Evolutionary conservation across 768 basidiomycete species (phyloP), one percentile per base, ranked within the genome.

Genomic region (Jaapia argillacea): DNA sequence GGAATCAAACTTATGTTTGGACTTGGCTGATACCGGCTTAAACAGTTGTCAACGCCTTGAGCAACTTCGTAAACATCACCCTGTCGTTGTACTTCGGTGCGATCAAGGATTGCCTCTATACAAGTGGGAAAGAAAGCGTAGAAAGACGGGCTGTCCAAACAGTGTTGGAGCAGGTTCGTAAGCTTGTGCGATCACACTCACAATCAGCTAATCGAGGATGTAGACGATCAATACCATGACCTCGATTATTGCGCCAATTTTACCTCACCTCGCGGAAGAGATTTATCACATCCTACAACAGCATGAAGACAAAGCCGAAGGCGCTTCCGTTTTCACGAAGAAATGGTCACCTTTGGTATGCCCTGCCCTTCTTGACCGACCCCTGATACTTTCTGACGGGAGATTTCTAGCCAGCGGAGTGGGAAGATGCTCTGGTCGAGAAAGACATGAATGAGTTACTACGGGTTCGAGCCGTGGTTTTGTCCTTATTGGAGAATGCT

Each of bases 71-170:
- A 23, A 90, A 89, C 53, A 71, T 79, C 46, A 87, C 85, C 0
- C 70, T 97, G 18, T 97, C 94, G 0, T 64, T 94, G 24, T 98
- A 97, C 61, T 88, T 97, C 49, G 91, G 93, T 54, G 79, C 87
- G 40, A 86, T 79, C 25, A 96, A 96, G 59, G 94, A 98, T 59
- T 72, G 74, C 36, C 64, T 99, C 6, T 97, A 99, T 55, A 86
- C 88, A 25, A 72, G 86, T 52, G 56, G 64, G 6, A 43, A 62
- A 2, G 52, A 68, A 18, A 73, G 74, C 46, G 51, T 59, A 2
- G 69, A 77, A 33, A 78, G 94, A 12, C 68, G 75, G 40, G 74
- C 74, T 1, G 71, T 86, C 12, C 58, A 91, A 5, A 77, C 81
- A 4, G 83, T 86, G 2, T 66, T 96, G 10, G 71, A 79, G 46